phyloP scores from a whole-genome alignment of 2,329 filamentous ascomycete species.

The Aspergillus persii region DNA sequence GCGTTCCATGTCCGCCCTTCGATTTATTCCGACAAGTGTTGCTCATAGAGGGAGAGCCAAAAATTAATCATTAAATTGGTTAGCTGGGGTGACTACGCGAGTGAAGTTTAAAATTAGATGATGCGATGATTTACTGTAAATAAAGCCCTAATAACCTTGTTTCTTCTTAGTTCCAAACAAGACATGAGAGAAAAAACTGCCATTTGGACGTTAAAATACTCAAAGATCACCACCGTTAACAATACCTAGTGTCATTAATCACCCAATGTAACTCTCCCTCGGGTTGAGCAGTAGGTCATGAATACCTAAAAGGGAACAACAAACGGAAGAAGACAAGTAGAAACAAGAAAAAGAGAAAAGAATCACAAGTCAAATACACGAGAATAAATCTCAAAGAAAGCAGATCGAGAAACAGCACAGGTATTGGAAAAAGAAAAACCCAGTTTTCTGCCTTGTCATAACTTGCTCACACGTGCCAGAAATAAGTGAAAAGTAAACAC shows the following conservation, averaged over 20 bases:
- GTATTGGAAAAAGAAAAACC: not conserved
- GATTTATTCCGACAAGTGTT: conserved; percentile 46
- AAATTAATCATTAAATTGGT: conserved; percentile 10
- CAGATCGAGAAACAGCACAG: not conserved
- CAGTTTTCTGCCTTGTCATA: not conserved
- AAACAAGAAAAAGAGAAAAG: not conserved
- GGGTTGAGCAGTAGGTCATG: not conserved
- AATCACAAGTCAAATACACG: not conserved
- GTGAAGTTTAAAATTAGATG: not conserved
- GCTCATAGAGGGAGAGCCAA: conserved; percentile 25
- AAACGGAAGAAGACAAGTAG: not conserved
- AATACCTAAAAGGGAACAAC: not conserved
- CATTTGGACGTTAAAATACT: not conserved
- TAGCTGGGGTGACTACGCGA: not conserved
- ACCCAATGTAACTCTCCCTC: not conserved
- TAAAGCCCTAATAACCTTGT: not conserved
- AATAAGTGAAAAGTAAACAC: not conserved
- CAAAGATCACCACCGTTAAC: not conserved
- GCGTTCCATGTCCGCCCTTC: conserved; percentile 44
- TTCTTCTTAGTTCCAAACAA: not conserved
- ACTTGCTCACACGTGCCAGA: not conserved
- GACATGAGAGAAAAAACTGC: not conserved
- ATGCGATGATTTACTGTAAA: not conserved
- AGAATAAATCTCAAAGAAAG: not conserved
- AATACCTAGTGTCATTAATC: not conserved